Percentiles rank a stretch among this genome's conserved stretches.
Evolutionary conservation across 306 rosid species (phyloP).

Genomic region (Prunus kanzakura): DNA sequence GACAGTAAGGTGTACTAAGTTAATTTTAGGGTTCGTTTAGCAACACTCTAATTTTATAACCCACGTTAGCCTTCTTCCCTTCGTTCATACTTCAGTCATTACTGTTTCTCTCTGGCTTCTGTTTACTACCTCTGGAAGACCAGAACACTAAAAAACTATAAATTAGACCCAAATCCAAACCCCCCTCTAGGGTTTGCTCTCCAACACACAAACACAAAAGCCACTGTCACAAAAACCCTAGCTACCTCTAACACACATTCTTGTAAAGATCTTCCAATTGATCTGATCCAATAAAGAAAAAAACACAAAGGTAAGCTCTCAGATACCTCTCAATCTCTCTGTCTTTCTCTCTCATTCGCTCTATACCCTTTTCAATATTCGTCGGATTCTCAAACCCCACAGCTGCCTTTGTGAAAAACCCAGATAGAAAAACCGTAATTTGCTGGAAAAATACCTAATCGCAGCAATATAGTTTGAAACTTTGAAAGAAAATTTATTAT

Average conservation of each 20-base stretch:
- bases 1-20: too few species aligned
- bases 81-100: neutral
- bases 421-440: conserved; percentile 2
- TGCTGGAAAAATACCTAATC: neutral
- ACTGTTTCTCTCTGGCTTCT: neutral
- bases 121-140: neutral
- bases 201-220: neutral
- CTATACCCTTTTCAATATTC: conserved; percentile 1
- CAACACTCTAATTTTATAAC: neutral
- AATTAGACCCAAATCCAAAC: conserved; percentile 17
- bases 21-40: too few species aligned
- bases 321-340: conserved; percentile 8
- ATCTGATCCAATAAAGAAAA: conserved; percentile 27
- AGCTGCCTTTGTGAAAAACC: conserved; percentile 8
- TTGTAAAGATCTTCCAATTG: conserved; percentile 26
- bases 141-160: conserved; percentile 16
- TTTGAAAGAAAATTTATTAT: conserved; percentile 27
- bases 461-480: conserved; percentile 27
- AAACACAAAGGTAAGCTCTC: conserved; percentile 33
- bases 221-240: conserved; percentile 13
- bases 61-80: neutral
- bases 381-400: neutral
- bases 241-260: conserved; percentile 20
- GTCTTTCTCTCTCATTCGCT: conserved; percentile 1
- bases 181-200: conserved; percentile 17